Evolutionary conservation across 495 filamentous ascomycete genomes (phyloP), one percentile per base, ranked within the genome.

Genomic region (Penicillium dipodomyicola): DNA sequence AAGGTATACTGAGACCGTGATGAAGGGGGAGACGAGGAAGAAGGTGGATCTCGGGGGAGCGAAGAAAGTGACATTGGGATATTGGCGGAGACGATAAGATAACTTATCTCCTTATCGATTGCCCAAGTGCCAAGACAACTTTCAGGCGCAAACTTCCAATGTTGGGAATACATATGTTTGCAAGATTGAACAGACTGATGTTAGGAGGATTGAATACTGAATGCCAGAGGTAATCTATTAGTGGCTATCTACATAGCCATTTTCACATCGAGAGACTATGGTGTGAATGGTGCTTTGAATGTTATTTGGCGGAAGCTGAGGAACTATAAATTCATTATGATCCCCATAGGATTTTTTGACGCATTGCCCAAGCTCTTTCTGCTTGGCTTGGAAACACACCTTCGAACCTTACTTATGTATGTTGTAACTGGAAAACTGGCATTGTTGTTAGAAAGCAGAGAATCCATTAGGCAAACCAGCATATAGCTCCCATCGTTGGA

Each of bases 31-130:
- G 40, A 35, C 15, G 20, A 25, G 33, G 49, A 17, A 32, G 15
- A 41, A 41, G 23, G 22, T 20, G 23, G 23, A 43, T 33, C 11
- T 33, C n/a, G 3, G 15, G 33, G 25, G 20, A 40, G 49, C 27
- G 37, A 20, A 49, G 47, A 49, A 52, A 15, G 29, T 8, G 41
- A 43, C 41, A 20, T 43, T 15, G 14, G 49, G 50, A 52, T n/a
- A 27, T 40, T 19, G 39, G 50, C 29, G 29, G 47, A 15, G 35
- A 40, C 37, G 50, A 52, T 52, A 52, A 52, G 50, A 52, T 52
- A 52, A 52, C 23, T 6, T 25, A 25, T 25, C 23, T 25, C 37
- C 14, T 37, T 33, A 50, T 49, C 9, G 47, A 20, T 20, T 22
- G 12, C 19, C 25, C 7, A 39, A 14, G 33, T 15, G 9, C 8